A percentile compares a stretch with the other conserved stretches of the same genome.
Conservation (phyloP, 2,329 filamentous ascomycete species). For the Pyrenophora seminiperda region DNA sequence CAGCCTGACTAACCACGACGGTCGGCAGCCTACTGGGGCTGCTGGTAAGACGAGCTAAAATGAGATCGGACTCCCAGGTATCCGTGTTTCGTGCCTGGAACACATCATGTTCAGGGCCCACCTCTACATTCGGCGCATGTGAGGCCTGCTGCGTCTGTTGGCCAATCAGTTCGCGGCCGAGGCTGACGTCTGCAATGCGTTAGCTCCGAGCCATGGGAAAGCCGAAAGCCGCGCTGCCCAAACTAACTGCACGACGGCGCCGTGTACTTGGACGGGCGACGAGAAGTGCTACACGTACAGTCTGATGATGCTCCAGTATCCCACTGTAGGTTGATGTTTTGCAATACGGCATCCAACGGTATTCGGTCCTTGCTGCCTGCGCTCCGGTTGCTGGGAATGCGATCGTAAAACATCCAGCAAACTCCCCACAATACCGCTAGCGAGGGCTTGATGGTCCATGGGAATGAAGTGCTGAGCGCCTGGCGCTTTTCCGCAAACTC, state of each 20-base stretch:
- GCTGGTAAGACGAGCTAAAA: constrained; percentile 7
- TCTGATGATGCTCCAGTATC: constrained; percentile 36
- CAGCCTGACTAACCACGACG: constrained; percentile 21
- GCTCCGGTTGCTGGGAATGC: constrained; percentile 9
- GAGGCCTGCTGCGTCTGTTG: constrained; percentile 32
- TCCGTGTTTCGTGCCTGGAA: constrained; percentile 43
- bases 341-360: constrained; percentile 32
- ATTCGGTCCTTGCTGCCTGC: constrained; percentile 24
- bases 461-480: constrained; percentile 49
- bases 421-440: constrained; percentile 53
- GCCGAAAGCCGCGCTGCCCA: neutral
- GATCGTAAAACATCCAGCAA: constrained; percentile 50
- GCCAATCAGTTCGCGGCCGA: constrained; percentile 40
- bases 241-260: neutral
- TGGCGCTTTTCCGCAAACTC: constrained; percentile 49
- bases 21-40: constrained; percentile 29
- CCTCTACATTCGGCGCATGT: constrained; percentile 27
- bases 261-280: constrained; percentile 3
- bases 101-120: constrained; percentile 26
- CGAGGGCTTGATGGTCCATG: constrained; percentile 53
- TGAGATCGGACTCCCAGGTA: constrained; percentile 31
- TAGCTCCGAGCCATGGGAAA: constrained; percentile 3
- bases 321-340: constrained; percentile 36
- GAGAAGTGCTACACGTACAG: constrained; percentile 40
- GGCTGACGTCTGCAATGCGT: constrained; percentile 38